Conservation (phyloP, 2,329 filamentous ascomycete genomes). For the Macrophomina phaseolina region DNA sequence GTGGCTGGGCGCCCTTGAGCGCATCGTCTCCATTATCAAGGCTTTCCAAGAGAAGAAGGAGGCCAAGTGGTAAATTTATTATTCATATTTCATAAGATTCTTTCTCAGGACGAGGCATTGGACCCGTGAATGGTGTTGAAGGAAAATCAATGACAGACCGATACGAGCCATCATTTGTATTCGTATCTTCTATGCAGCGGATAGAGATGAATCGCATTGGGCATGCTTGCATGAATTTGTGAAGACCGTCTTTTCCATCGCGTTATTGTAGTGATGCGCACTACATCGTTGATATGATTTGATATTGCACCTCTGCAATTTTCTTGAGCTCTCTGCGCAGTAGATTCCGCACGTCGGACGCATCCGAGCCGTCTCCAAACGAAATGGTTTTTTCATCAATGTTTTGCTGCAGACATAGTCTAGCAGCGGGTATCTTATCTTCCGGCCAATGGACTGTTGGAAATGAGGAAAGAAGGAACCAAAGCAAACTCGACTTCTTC, state of each 20-base stretch:
- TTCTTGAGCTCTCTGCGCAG: no score
- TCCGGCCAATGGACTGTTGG: neutral
- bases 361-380: neutral
- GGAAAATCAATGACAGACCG: neutral
- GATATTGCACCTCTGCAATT: no score
- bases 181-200: neutral
- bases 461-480: neutral
- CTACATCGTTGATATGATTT: no score
- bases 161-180: neutral
- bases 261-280: neutral
- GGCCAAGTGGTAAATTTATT: constrained; percentile 24
- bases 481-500: neutral
- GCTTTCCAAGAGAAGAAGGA: constrained; percentile 50
- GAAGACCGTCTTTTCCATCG: neutral
- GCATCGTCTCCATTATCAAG: constrained; percentile 77
- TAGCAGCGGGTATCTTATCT: constrained; percentile 7
- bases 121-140: no score
- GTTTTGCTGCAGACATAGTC: neutral
- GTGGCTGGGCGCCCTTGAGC: constrained; percentile 80
- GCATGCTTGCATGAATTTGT: neutral
- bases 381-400: neutral
- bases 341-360: neutral
- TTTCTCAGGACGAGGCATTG: no score
- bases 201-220: neutral
- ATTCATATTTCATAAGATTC: neutral